Base-by-base conservation (phyloP, 176 grass and related monocot genomes). In the Cenchrus americanus region DNA sequence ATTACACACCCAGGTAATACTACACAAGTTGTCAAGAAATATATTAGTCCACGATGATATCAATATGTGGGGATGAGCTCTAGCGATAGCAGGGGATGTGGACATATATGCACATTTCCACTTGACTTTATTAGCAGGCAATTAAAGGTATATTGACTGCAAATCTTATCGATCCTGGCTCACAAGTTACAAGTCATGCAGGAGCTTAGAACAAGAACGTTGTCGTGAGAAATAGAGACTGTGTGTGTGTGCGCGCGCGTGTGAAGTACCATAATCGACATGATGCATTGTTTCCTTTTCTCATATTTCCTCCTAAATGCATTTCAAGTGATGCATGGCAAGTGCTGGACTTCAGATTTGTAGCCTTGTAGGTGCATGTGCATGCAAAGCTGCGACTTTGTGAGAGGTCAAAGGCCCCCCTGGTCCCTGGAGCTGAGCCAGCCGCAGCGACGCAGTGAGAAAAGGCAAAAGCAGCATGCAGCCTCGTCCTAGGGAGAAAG, bases 381-480 rank as follows among this genome's bases (percentile, higher is more conserved):
- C 84, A 93, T 86, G 79, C 84, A 73, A 88, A 77, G 80, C 82
- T 53, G 72, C 18, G 51, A 53, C 51, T 53, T 53, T 53, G 51
- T 26, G 24, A 75, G 23, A 75, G 78, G 85, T 87, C 85, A 94
- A 94, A 92, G 87, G 75, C 51, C 70, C 70, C 49, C 53, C 34
- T 24, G 30, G 32, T 41, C 27, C 73, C 76, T 80, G 72, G 74
- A 86, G 80, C 74, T 53, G 74, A 86, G 80, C 74, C 48, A 85
- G 85, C 80, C 55, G 85, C 79, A 91, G 69, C 49, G 86, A 81
- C 82, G 86, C 88, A 89, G 80, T 61, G 86, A 66, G 74, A 86
- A 91, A 94, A 82, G 77, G 59, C 77, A 59, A 62, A 83, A 83
- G 62, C 46, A 57, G 67, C 72, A 86, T 64, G 73, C 44, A 57